Base-by-base conservation (phyloP, 225 moss, liverwort and hornwort species). In the Physcomitrium patens region DNA sequence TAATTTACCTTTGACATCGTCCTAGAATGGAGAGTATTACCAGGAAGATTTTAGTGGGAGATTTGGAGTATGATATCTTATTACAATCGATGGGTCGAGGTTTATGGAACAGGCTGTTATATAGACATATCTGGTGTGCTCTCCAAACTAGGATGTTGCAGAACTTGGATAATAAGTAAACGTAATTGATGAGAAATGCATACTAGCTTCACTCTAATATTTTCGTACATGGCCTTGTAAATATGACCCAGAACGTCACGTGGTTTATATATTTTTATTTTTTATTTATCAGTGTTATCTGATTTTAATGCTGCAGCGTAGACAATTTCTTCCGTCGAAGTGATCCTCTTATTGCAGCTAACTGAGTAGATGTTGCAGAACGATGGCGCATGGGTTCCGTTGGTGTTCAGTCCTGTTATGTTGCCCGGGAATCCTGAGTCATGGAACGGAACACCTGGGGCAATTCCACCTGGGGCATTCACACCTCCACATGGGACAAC, bases 311-410 rank as follows among this genome's bases (percentile, higher is more conserved):
- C 13, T 58, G 18, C 65, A 14, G 47, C 18, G 19, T 19, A 57
- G 31, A 47, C 56, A 67, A 50, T 14, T 48, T 23, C 27, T 24
- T 49, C 19, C 37, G 55, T 59, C 22, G 47, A 22, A 63, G 50
- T 67, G 82, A 48, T 79, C 27, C 68, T 31, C 16, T 45, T 22
- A 42, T 26, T 63, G 23, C 51, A 58, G 50, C 78, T 83, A 65
- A 78, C 76, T 47, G 72, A 74, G 20, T 47, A 31, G 23, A 53
- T 81, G 71, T 54, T 71, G 74, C 87, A 88, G 87, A 82, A 77
- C 69, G 87, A 85, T 61, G 73, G 76, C 16, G 88, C 78, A 20
- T 80, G 83, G 80, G 67, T 76, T 76, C 85, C 85, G 67, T 73
- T 83, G 76, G 69, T 75, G 57, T 83, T 85, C 43, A 80, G 65